Evolutionary conservation across 2,329 filamentous ascomycete species (phyloP).

Genomic region (Neofusicoccum parvum): DNA sequence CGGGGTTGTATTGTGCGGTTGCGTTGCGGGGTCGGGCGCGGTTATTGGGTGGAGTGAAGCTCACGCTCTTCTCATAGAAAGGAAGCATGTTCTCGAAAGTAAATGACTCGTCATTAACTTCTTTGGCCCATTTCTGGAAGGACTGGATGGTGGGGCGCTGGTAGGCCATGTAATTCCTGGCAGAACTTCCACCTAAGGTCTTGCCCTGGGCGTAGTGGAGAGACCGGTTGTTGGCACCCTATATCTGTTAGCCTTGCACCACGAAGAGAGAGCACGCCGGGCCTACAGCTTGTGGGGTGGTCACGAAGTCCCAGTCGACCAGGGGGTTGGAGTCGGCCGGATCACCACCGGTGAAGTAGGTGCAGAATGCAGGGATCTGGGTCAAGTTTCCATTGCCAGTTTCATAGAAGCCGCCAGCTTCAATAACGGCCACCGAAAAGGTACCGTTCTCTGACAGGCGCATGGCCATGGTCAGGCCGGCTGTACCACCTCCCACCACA

Average conservation of each 20-base stretch:
- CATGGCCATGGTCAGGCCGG: conserved; percentile 36
- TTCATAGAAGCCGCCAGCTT: conserved; percentile 37
- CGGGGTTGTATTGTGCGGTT: no score
- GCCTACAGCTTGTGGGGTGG: conserved; percentile 27
- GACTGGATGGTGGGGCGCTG: conserved; percentile 23
- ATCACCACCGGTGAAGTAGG: conserved; percentile 22
- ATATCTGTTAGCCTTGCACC: neutral
- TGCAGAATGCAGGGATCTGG: conserved; percentile 27
- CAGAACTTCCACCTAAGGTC: conserved; percentile 20
- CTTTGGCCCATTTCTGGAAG: conserved; percentile 30
- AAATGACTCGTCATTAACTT: conserved; percentile 31
- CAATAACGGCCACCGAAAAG: conserved; percentile 33
- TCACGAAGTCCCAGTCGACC: conserved; percentile 31
- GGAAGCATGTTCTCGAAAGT: conserved; percentile 28
- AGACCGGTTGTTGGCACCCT: conserved; percentile 18
- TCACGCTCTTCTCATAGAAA: conserved; percentile 32
- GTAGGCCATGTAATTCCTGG: conserved; percentile 30
- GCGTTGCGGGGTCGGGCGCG: conserved; percentile 22
- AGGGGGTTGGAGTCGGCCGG: conserved; percentile 29
- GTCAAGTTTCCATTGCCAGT: conserved; percentile 28
- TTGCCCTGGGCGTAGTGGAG: conserved; percentile 33
- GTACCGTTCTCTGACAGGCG: conserved; percentile 30
- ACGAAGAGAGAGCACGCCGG: neutral
- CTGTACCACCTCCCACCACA: conserved; percentile 37
- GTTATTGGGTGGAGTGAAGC: conserved; percentile 32